These are phyloP conservation scores for Teunomyces panamensis DNA, from an alignment of 805 yeast species.

Conservation along the genomic window DNA sequence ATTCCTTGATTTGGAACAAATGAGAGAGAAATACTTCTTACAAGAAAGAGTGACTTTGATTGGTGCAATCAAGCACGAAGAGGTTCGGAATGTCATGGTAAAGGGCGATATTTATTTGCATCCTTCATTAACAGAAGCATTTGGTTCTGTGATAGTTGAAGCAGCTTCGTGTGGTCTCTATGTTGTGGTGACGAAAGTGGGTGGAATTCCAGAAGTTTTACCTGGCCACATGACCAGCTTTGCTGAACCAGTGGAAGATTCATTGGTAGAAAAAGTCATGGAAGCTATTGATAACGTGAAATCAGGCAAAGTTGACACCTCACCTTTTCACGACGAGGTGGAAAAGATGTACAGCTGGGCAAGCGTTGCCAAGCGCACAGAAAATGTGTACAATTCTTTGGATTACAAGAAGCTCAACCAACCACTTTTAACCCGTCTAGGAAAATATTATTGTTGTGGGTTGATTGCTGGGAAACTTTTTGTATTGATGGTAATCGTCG, in stretches of 20 bases:
- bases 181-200: slow-evolving; percentile 93
- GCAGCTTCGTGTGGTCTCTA: slow-evolving; percentile 95
- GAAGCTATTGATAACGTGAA: slow-evolving; percentile 65
- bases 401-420: slow-evolving; percentile 43
- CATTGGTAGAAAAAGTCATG: slow-evolving; percentile 67
- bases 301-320: slow-evolving; percentile 61
- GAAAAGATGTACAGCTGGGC: slow-evolving; percentile 87
- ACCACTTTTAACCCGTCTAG: slow-evolving; percentile 57
- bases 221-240: slow-evolving; percentile 92
- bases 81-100: slow-evolving; percentile 89
- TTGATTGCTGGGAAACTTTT: slow-evolving; percentile 85
- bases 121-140: slow-evolving; percentile 93
- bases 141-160: slow-evolving; percentile 95
- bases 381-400: slow-evolving; percentile 64
- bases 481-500: slow-evolving; percentile 77
- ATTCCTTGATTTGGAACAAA: slow-evolving; percentile 89
- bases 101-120: slow-evolving; percentile 92
- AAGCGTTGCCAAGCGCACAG: slow-evolving; percentile 84
- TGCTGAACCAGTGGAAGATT: slow-evolving; percentile 84
- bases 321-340: slow-evolving; percentile 74
- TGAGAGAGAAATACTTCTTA: slow-evolving; percentile 80
- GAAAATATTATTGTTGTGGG: slow-evolving; percentile 66
- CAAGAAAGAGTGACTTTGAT: slow-evolving; percentile 84
- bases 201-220: slow-evolving; percentile 95
- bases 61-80: slow-evolving; percentile 89